Percentiles rank a stretch among this genome's conserved stretches.
Evolutionary conservation across 129 eudicot genomes (phyloP).

Genomic region (Artemisia tridentata): DNA sequence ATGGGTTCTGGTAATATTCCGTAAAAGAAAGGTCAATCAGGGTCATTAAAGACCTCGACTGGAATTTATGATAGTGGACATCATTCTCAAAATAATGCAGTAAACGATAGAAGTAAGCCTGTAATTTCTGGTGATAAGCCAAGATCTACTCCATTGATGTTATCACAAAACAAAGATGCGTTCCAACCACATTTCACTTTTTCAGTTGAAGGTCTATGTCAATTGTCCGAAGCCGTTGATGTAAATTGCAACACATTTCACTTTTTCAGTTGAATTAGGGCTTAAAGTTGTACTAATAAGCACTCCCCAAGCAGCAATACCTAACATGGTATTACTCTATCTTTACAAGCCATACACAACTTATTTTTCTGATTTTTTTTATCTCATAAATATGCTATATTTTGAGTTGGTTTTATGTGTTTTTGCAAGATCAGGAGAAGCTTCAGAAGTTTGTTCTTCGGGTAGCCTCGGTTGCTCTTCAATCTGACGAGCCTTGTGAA

Average conservation of each 20-base stretch:
- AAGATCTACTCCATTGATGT: slow-evolving; percentile 48
- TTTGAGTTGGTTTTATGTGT: slow-evolving; percentile 3
- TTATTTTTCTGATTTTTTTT: no score
- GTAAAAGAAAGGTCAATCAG: slow-evolving; percentile 50
- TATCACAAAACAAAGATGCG: slow-evolving; percentile 54
- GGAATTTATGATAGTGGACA: slow-evolving; percentile 32
- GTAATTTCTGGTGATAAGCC: slow-evolving; percentile 44
- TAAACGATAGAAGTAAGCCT: slow-evolving; percentile 47
- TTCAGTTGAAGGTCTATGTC: slow-evolving; percentile 53
- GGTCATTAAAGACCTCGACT: slow-evolving; percentile 33
- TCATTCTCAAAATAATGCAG: slow-evolving; percentile 33
- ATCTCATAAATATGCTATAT: no score
- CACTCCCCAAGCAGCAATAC: slow-evolving; percentile 56
- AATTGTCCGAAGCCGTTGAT: slow-evolving; percentile 52
- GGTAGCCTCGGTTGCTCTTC: slow-evolving; percentile 64
- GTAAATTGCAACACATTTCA: slow-evolving; percentile 2
- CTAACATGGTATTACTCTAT: slow-evolving; percentile 47
- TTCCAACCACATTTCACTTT: slow-evolving; percentile 66
- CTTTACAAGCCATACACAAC: background rate
- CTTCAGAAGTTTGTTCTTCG: slow-evolving; percentile 56
- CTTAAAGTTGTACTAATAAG: slow-evolving; percentile 71
- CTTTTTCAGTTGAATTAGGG: no score
- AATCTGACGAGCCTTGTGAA: slow-evolving; percentile 36
- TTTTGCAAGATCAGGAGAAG: slow-evolving; percentile 49
- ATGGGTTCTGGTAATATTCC: slow-evolving; percentile 40